Percentiles rank a stretch among this genome's conserved stretches.
phyloP scores from a whole-genome alignment of 495 filamentous ascomycete species.

The Tuber calosporum region DNA sequence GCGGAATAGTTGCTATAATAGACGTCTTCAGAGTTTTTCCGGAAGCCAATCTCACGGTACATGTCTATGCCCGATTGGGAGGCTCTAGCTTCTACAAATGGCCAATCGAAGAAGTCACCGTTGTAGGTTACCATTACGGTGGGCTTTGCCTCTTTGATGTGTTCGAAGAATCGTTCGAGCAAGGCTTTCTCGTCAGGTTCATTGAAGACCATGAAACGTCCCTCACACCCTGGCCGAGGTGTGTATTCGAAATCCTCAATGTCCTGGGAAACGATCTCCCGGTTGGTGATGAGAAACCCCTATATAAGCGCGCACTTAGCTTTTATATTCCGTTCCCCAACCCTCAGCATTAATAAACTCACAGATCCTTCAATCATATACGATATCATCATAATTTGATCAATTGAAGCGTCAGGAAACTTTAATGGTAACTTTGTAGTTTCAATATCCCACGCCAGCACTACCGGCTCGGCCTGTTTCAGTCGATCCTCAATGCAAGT shows the following conservation, averaged over 20 bases:
- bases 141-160: slow-evolving; percentile 88
- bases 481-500: slow-evolving; percentile 81
- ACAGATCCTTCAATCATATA: slow-evolving; percentile 98
- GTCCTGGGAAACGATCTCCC: slow-evolving; percentile 95
- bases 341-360: not conserved
- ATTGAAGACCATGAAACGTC: slow-evolving; percentile 95
- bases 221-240: slow-evolving; percentile 89
- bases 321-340: not conserved
- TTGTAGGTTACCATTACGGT: slow-evolving; percentile 99
- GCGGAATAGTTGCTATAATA: slow-evolving; percentile 92
- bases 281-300: slow-evolving; percentile 94
- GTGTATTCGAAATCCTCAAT: slow-evolving; percentile 98
- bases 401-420: slow-evolving; percentile 90
- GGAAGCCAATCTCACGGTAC: slow-evolving; percentile 96
- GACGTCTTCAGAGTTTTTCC: slow-evolving; percentile 88
- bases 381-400: slow-evolving; percentile 99
- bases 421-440: slow-evolving; percentile 94
- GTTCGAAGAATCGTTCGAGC: slow-evolving; percentile 86
- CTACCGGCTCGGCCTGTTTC: slow-evolving; percentile 82
- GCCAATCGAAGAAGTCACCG: slow-evolving; percentile 99
- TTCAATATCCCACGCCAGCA: slow-evolving; percentile 97
- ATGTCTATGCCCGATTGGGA: slow-evolving; percentile 96
- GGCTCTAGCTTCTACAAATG: slow-evolving; percentile 88
- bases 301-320: slow-evolving; percentile 11
- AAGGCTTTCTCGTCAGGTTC: slow-evolving; percentile 86